Conservation (phyloP, 164 flowering plant genomes). For the Liquidambar formosana region DNA sequence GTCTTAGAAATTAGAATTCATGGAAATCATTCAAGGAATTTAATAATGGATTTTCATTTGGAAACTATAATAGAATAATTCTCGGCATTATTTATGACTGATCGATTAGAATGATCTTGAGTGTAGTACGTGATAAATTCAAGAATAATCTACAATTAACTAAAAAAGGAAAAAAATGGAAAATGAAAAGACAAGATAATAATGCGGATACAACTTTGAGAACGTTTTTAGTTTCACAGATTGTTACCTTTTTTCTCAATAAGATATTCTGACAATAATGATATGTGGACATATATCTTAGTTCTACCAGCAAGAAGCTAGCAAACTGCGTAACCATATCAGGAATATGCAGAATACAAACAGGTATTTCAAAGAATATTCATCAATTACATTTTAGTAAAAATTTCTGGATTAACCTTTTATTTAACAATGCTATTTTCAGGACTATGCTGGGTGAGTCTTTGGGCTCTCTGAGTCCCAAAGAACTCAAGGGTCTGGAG, state of each 20-base stretch:
- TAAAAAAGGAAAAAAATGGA: too few relatives aligned
- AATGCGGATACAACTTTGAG: too few relatives aligned
- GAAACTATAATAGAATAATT: too few relatives aligned
- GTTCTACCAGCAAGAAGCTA: constrained; percentile 86
- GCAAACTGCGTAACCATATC: constrained; percentile 62
- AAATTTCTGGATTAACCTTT: not conserved
- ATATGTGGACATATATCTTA: constrained; percentile 25
- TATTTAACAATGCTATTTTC: constrained; percentile 10
- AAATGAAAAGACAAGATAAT: too few relatives aligned
- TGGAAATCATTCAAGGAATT: too few relatives aligned
- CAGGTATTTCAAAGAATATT: constrained; percentile 41
- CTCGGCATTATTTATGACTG: too few relatives aligned
- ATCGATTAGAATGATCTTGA: too few relatives aligned
- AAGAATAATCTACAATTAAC: too few relatives aligned
- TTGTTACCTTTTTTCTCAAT: too few relatives aligned
- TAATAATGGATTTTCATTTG: too few relatives aligned
- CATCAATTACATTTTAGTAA: not conserved
- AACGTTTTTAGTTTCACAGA: too few relatives aligned
- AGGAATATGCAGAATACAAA: constrained; percentile 51
- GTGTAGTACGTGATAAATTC: too few relatives aligned
- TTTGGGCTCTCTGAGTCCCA: constrained; percentile 39
- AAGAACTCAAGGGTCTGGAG: constrained; percentile 71
- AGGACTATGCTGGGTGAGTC: constrained; percentile 80
- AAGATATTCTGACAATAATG: not conserved
- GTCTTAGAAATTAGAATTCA: not conserved